Percentiles rank a stretch among this genome's conserved stretches.
phyloP scores from a whole-genome alignment of 1,284 basidiomycete genomes.

The Marasmius fiardii region DNA sequence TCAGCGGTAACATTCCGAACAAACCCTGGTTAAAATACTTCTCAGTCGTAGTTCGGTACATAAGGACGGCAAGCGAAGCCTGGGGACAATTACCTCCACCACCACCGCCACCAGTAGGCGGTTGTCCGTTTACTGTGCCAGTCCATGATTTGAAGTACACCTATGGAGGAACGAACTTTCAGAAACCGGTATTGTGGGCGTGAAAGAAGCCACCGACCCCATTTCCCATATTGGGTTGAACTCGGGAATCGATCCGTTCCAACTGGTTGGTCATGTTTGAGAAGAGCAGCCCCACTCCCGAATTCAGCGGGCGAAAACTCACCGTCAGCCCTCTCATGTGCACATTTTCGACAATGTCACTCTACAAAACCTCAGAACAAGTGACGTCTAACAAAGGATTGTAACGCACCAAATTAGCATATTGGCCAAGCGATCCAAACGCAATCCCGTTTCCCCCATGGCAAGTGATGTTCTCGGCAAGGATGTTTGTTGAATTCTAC shows the following conservation, averaged over 20 bases:
- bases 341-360: slow-evolving; percentile 58
- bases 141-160: slow-evolving; percentile 68
- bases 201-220: slow-evolving; percentile 32
- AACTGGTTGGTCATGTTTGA: slow-evolving; percentile 27
- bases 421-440: slow-evolving; percentile 63
- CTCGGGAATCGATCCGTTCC: slow-evolving; percentile 38
- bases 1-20: slow-evolving; percentile 47
- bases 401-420: slow-evolving; percentile 41
- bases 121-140: slow-evolving; percentile 48
- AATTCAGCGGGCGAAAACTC: slow-evolving; percentile 9
- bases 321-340: slow-evolving; percentile 48
- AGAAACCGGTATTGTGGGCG: slow-evolving; percentile 12
- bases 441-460: slow-evolving; percentile 64
- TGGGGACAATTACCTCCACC: slow-evolving; percentile 38
- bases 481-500: slow-evolving; percentile 57
- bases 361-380: slow-evolving; percentile 24
- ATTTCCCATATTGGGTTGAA: slow-evolving; percentile 54
- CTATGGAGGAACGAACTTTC: slow-evolving; percentile 25
- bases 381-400: no score
- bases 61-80: no score
- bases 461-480: slow-evolving; percentile 49
- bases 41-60: not conserved
- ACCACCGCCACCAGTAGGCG: slow-evolving; percentile 63
- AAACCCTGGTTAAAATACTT: slow-evolving; percentile 30
- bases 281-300: not conserved